phyloP scores from a whole-genome alignment of 2,329 filamentous ascomycete genomes.

The Beauveria bassiana region DNA sequence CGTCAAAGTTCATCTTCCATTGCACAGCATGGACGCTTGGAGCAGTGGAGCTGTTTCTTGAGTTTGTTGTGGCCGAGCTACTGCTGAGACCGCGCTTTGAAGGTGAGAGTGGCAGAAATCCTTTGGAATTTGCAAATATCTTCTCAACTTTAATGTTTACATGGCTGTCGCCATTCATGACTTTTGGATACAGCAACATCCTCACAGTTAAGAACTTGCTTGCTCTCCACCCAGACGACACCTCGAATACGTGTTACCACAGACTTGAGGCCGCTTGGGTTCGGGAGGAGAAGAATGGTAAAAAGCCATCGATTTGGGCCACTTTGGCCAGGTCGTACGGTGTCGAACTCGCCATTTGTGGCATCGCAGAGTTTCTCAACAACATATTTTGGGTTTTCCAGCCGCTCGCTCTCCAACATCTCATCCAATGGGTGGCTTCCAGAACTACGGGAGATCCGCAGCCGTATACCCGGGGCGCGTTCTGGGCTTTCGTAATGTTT shows the following conservation, averaged over 20 bases:
- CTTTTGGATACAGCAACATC: slow-evolving; percentile 11
- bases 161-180: slow-evolving; percentile 12
- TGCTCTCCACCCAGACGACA: slow-evolving; percentile 11
- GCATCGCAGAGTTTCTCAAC: slow-evolving; percentile 10
- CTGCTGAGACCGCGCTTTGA: slow-evolving; percentile 66
- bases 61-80: slow-evolving; percentile 71
- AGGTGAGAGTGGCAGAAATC: slow-evolving; percentile 62
- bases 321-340: slow-evolving; percentile 9
- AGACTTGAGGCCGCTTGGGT: slow-evolving; percentile 9
- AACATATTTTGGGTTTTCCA: slow-evolving; percentile 9
- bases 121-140: slow-evolving; percentile 10
- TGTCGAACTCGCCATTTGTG: slow-evolving; percentile 11
- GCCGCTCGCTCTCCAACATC: slow-evolving; percentile 11
- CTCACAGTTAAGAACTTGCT: slow-evolving; percentile 10
- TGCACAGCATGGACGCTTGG: slow-evolving; percentile 59
- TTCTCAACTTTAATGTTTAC: slow-evolving; percentile 11
- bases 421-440: slow-evolving; percentile 12
- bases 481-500: slow-evolving; percentile 10
- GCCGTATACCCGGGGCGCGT: slow-evolving; percentile 6
- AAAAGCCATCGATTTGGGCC: slow-evolving; percentile 11
- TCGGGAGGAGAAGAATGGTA: slow-evolving; percentile 9
- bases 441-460: slow-evolving; percentile 10
- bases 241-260: slow-evolving; percentile 10
- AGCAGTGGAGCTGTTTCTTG: slow-evolving; percentile 58
- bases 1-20: slow-evolving; percentile 66